phyloP scores from a whole-genome alignment of 2,329 filamentous ascomycete species.

The Aquanectria penicillioides region DNA sequence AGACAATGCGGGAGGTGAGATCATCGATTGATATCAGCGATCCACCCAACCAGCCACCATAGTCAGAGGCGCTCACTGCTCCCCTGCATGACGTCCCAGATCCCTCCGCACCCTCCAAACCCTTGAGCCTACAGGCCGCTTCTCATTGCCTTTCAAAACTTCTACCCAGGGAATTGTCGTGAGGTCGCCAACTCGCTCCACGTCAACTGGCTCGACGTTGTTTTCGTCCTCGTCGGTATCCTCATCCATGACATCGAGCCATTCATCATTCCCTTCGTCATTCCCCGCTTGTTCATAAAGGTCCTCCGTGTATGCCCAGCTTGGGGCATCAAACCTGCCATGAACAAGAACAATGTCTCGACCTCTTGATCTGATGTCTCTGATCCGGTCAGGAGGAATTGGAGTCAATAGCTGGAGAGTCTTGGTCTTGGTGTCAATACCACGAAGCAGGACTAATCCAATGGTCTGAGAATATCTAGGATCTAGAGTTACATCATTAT shows the following conservation, averaged over 20 bases:
- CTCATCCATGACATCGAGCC: slow-evolving; percentile 47
- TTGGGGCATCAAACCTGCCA: slow-evolving; percentile 74
- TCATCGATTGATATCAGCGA: no score
- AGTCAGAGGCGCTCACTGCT: no score
- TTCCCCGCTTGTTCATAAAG: slow-evolving; percentile 53
- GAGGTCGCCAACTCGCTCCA: slow-evolving; percentile 32
- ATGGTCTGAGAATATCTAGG: slow-evolving; percentile 68
- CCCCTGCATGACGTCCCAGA: slow-evolving; percentile 56
- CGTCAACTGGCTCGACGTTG: slow-evolving; percentile 42
- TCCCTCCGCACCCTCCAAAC: slow-evolving; percentile 74
- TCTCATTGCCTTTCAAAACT: slow-evolving; percentile 63
- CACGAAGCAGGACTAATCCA: slow-evolving; percentile 75
- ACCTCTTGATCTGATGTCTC: slow-evolving; percentile 51
- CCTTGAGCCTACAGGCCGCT: slow-evolving; percentile 65
- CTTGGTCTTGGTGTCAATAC: slow-evolving; percentile 66
- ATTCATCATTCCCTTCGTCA: slow-evolving; percentile 43
- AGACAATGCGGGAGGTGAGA: not conserved
- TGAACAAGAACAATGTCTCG: slow-evolving; percentile 70
- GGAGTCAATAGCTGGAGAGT: slow-evolving; percentile 75
- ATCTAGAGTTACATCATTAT: slow-evolving; percentile 64
- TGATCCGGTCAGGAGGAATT: slow-evolving; percentile 53
- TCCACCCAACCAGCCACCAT: no score
- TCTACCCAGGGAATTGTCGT: slow-evolving; percentile 67
- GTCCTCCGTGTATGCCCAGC: slow-evolving; percentile 76
- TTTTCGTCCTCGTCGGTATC: slow-evolving; percentile 48